phyloP scores from a whole-genome alignment of 1,284 basidiomycete species.

The Leccinum subrobustum region DNA sequence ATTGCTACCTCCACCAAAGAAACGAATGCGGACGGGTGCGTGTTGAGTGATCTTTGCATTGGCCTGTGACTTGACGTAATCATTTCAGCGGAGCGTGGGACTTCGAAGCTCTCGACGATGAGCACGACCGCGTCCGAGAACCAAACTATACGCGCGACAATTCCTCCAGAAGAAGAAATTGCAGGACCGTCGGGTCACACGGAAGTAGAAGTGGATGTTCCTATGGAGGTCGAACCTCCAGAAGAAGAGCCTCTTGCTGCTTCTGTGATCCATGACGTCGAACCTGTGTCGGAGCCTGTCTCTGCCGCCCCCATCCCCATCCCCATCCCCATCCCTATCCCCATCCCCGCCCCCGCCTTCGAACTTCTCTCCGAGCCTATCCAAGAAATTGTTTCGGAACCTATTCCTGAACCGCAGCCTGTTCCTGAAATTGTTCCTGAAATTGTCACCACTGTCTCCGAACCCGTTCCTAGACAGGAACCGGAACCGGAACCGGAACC shows the following conservation, averaged over 20 bases:
- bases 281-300: not conserved
- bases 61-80: not conserved
- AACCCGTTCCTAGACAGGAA: not conserved
- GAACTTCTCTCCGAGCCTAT: not conserved
- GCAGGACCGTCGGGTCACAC: constrained; percentile 26
- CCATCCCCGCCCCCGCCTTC: not conserved
- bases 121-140: constrained; percentile 52
- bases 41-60: too few species aligned
- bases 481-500: not conserved
- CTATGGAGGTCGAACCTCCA: constrained; percentile 17
- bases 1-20: too few species aligned
- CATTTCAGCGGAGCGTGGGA: constrained; percentile 37
- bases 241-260: constrained; percentile 9
- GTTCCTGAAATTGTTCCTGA: not conserved
- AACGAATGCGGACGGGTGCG: constrained; percentile 11
- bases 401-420: not conserved
- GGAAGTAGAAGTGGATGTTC: constrained; percentile 12
- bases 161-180: constrained; percentile 19
- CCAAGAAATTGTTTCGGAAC: not conserved
- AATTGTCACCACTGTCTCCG: not conserved
- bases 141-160: constrained; percentile 31
- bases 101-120: constrained; percentile 49
- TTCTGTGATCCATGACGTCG: constrained; percentile 4
- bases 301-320: not conserved
- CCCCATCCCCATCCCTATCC: not conserved